phyloP scores from a whole-genome alignment of 257 asterid genomes.

The Solanum paucissectum region DNA sequence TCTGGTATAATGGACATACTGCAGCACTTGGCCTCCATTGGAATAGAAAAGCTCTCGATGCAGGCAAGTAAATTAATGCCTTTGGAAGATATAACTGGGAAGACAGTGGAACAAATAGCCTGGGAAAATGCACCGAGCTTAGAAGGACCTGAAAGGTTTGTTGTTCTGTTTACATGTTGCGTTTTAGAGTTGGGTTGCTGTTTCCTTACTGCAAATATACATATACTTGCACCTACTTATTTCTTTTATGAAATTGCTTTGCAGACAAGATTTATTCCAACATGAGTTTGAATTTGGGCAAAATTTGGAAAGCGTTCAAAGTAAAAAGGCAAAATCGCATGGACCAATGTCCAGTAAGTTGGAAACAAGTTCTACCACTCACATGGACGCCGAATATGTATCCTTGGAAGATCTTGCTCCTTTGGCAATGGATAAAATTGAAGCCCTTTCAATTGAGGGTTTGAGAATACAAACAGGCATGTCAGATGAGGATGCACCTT shows the following conservation, averaged over 20 bases:
- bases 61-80: constrained; percentile 95
- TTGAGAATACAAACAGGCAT: constrained; percentile 88
- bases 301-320: constrained; percentile 15
- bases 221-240: not conserved
- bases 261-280: constrained; percentile 43
- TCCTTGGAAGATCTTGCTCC: constrained; percentile 91
- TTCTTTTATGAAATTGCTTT: not conserved
- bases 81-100: constrained; percentile 79
- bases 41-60: constrained; percentile 87
- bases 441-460: constrained; percentile 56
- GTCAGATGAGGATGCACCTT: constrained; percentile 62
- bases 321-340: constrained; percentile 13
- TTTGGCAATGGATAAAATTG: constrained; percentile 85
- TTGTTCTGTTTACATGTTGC: not conserved
- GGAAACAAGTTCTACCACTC: constrained; percentile 22
- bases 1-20: constrained; percentile 75
- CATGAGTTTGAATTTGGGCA: constrained; percentile 24
- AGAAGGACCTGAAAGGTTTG: constrained; percentile 66
- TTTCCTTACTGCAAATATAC: not conserved
- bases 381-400: constrained; percentile 48
- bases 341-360: constrained; percentile 14
- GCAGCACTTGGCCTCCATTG: constrained; percentile 75
- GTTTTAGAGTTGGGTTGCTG: not conserved
- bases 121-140: constrained; percentile 57
- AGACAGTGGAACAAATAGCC: constrained; percentile 70